Evolutionary conservation across 306 rosid species (phyloP).

Genomic region (Glycine soja): DNA sequence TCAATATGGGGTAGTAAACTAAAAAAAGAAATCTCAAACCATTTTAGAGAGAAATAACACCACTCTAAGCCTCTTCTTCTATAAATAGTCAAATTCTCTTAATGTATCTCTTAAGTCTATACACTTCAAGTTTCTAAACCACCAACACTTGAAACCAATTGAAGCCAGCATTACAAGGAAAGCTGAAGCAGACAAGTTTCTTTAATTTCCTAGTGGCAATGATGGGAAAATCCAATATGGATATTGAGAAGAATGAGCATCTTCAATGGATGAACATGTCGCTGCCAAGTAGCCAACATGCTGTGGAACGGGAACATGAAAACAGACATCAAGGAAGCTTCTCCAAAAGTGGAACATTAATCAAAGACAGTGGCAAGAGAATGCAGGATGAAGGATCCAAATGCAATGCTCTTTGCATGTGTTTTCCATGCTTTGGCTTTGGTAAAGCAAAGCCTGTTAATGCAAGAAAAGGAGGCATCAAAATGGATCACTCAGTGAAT

Average conservation of each 20-base stretch:
- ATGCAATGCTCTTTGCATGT: conserved; percentile 67
- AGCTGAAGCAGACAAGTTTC: conserved; percentile 19
- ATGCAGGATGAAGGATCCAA: conserved; percentile 52
- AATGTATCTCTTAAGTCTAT: neutral
- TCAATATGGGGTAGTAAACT: neutral
- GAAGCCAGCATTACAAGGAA: neutral
- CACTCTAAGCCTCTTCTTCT: conserved; percentile 11
- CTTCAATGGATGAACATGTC: conserved; percentile 62
- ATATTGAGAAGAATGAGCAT: conserved; percentile 50
- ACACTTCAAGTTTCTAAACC: neutral
- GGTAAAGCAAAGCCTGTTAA: conserved; percentile 64
- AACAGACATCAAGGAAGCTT: conserved; percentile 39
- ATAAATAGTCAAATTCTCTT: conserved; percentile 43
- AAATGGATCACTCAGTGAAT: conserved; percentile 41
- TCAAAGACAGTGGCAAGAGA: conserved; percentile 41
- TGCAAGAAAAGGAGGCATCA: conserved; percentile 51
- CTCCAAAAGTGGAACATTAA: conserved; percentile 34
- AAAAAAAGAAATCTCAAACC: conserved; percentile 32
- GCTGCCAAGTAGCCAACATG: conserved; percentile 45
- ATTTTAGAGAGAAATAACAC: conserved; percentile 24
- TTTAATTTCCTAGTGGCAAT: neutral
- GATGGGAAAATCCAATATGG: conserved; percentile 41
- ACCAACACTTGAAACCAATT: neutral
- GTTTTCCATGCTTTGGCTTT: conserved; percentile 70
- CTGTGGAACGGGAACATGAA: conserved; percentile 36